phyloP scores from a whole-genome alignment of 495 filamentous ascomycete species.

The Amniculicola lignicola region DNA sequence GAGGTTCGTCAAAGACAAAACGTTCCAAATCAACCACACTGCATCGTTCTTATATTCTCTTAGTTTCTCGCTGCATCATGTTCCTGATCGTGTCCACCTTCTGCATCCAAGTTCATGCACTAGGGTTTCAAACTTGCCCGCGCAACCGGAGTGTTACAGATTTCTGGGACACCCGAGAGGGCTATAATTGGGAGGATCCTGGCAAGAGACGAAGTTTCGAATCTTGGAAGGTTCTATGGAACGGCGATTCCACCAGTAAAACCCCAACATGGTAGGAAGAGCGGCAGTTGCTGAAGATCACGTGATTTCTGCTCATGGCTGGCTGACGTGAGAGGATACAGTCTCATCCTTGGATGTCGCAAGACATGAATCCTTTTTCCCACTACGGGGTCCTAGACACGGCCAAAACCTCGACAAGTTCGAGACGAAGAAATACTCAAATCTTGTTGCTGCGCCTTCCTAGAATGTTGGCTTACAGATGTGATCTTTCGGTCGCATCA shows the following conservation, averaged over 20 bases:
- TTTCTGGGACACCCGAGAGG: neutral
- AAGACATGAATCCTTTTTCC: too few relatives aligned
- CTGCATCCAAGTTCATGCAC: too few relatives aligned
- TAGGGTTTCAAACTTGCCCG: conserved; percentile 13
- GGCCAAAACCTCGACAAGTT: too few relatives aligned
- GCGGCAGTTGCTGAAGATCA: neutral
- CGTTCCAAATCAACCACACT: neutral
- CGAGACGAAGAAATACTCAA: too few relatives aligned
- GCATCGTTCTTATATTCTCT: conserved; percentile 7
- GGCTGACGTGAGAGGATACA: too few relatives aligned
- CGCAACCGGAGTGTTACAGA: conserved; percentile 1
- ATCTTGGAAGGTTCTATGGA: neutral
- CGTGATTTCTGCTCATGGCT: neutral
- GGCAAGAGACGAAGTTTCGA: neutral
- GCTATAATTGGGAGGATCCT: neutral
- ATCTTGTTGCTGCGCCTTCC: too few relatives aligned
- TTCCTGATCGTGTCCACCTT: conserved; percentile 2
- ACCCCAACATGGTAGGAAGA: too few relatives aligned
- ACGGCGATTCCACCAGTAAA: neutral
- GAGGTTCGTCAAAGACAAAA: neutral
- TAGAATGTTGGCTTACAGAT: too few relatives aligned
- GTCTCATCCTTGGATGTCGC: too few relatives aligned
- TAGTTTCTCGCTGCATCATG: neutral
- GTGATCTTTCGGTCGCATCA: too few relatives aligned
- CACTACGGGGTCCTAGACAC: too few relatives aligned